Evolutionary conservation across 2,329 filamentous ascomycete species (phyloP), one percentile per base, ranked within the genome.

Genomic region (Clarireedia hainanense): DNA sequence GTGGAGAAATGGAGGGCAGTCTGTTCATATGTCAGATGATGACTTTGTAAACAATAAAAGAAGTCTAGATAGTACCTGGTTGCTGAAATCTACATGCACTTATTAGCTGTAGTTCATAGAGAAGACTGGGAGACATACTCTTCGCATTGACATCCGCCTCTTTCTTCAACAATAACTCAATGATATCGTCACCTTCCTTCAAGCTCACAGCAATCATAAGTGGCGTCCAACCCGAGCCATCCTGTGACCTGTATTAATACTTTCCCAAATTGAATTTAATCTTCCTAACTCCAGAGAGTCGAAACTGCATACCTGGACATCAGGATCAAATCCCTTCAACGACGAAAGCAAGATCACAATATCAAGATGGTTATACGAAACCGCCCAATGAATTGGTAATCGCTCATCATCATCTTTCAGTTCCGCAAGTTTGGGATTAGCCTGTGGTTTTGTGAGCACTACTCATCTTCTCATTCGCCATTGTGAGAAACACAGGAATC

Each of bases 351-450:
- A 69, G 50, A 86, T 77, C 17, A 89, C 84, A 57, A 96, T 90
- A 24, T 85, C 80, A 6, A 86, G 73, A 63, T 84, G 85, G 69
- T 94, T 95, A 71, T 88, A 87, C 23, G 91, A 94, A 2, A 84
- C 83, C 0, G 94, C 92, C 94, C 94, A 99, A 76, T 99, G 94
- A 56, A 97, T 84, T 2, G 94, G 86, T 39, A 96, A 81, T 46
- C 94, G 88, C 15, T 90, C 89, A 70, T 99, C 94, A 49, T 89
- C 86, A 67, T 99, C 94, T 65, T 84, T 83, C 57, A 72, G 72
- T 47, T 75, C 77, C 26, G 89, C 85, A 40, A 95, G 80, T 66
- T 88, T 91, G 2, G 88, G 85, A 67, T 95, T 91, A 63, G 85
- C 83, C 86, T 92, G 55, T 56, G 37, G 43, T 37, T 24, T 47